Conservation (phyloP, 768 basidiomycete species). For the Collybia mongolica region DNA sequence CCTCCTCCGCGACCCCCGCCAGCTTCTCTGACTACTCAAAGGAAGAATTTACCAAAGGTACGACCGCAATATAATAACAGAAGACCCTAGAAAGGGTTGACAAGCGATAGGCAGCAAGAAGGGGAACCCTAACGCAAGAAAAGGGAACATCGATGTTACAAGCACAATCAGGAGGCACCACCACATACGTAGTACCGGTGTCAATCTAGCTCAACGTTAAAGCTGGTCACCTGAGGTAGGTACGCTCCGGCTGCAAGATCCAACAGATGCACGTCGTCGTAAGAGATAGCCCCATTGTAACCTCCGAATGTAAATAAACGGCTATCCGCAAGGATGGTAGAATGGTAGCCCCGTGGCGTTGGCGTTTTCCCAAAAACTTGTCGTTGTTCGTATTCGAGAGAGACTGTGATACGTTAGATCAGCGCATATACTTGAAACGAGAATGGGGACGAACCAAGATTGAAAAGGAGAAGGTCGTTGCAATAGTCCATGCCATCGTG, state of each 20-base stretch:
- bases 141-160: too few relatives aligned
- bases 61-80: too few relatives aligned
- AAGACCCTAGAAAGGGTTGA: too few relatives aligned
- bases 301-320: conserved; percentile 87
- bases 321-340: conserved; percentile 78
- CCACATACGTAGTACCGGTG: too few relatives aligned
- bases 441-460: conserved; percentile 60
- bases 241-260: conserved; percentile 89
- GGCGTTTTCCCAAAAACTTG: conserved; percentile 66
- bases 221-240: conserved; percentile 85
- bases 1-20: too few relatives aligned
- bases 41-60: too few relatives aligned
- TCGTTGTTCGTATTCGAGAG: conserved; percentile 82
- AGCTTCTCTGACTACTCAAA: too few relatives aligned
- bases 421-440: background rate
- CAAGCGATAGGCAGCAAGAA: too few relatives aligned
- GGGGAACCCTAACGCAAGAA: too few relatives aligned
- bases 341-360: conserved; percentile 80
- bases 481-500: conserved; percentile 80
- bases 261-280: conserved; percentile 82
- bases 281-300: conserved; percentile 80
- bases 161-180: too few relatives aligned
- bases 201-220: conserved; percentile 45
- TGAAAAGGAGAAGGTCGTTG: conserved; percentile 77
- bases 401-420: conserved; percentile 47